These are phyloP conservation scores for Colletotrichum navitas DNA, from an alignment of 2,329 filamentous ascomycete species.

Conservation along the genomic window DNA sequence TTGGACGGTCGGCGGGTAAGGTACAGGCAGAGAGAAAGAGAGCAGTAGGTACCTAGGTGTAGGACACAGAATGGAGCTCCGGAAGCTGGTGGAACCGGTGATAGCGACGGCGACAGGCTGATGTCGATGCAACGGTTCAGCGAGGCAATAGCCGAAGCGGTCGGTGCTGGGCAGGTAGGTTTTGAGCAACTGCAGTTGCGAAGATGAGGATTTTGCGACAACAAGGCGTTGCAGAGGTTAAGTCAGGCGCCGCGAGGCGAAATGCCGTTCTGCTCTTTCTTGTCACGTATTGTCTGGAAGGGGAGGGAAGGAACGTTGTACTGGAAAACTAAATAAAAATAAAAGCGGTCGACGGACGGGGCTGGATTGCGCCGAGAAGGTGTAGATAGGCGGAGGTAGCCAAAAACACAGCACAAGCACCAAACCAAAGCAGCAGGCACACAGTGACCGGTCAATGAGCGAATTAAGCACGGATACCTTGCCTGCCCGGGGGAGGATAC, in stretches of 20 bases:
- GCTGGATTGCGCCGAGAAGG: neutral
- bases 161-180: neutral
- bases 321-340: neutral
- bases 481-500: neutral
- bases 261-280: neutral
- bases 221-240: neutral
- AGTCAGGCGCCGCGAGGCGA: neutral
- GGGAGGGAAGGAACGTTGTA: neutral
- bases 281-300: neutral
- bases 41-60: neutral
- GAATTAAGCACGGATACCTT: neutral
- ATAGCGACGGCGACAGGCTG: constrained; percentile 3
- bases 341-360: neutral
- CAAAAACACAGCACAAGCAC: constrained; percentile 3
- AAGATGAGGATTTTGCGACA: neutral
- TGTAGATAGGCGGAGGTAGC: constrained; percentile 9
- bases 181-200: neutral
- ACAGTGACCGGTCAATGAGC: neutral
- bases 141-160: constrained; percentile 3
- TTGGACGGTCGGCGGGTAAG: constrained; percentile 23
- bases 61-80: constrained; percentile 7
- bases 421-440: neutral
- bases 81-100: constrained; percentile 7
- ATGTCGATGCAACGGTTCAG: constrained; percentile 10
- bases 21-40: neutral